Conservation (phyloP, 2,329 filamentous ascomycete genomes). For the Trichoderma sp. region DNA sequence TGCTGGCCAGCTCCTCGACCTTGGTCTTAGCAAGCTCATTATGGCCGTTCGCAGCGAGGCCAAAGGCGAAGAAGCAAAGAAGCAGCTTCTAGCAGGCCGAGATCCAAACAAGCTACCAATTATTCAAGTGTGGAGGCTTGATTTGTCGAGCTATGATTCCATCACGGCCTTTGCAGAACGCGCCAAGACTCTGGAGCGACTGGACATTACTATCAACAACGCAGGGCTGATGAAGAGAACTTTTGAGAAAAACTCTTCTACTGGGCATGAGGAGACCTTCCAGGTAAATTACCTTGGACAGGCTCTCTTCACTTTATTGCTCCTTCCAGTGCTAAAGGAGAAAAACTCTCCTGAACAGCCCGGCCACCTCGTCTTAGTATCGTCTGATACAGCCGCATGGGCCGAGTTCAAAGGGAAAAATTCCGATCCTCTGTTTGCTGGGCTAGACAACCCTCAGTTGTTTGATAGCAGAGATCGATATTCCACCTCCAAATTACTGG, state of each 20-base stretch:
- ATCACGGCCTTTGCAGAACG: slow-evolving; percentile 2
- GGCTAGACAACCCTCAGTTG: background rate
- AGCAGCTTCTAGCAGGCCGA: background rate
- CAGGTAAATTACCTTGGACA: slow-evolving; percentile 4
- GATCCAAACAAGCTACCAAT: background rate
- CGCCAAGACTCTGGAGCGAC: background rate
- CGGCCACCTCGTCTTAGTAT: background rate
- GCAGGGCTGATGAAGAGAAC: background rate
- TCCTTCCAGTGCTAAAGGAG: background rate
- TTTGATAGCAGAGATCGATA: background rate
- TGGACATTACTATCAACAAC: slow-evolving; percentile 6
- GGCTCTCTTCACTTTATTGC: background rate
- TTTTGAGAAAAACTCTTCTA: background rate
- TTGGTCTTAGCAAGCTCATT: slow-evolving; percentile 9
- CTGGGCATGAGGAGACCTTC: background rate
- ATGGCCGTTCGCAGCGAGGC: slow-evolving; percentile 7
- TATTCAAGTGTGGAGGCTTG: background rate
- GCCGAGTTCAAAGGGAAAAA: background rate
- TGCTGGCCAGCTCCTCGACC: background rate
- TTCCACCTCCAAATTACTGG: background rate
- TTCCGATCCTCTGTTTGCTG: background rate
- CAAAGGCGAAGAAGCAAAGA: slow-evolving; percentile 2
- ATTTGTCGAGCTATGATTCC: slow-evolving; percentile 11
- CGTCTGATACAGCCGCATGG: slow-evolving; percentile 11
- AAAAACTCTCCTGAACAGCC: background rate